phyloP scores from a whole-genome alignment of 2,329 filamentous ascomycete species.

The Claviceps humidiphila region DNA sequence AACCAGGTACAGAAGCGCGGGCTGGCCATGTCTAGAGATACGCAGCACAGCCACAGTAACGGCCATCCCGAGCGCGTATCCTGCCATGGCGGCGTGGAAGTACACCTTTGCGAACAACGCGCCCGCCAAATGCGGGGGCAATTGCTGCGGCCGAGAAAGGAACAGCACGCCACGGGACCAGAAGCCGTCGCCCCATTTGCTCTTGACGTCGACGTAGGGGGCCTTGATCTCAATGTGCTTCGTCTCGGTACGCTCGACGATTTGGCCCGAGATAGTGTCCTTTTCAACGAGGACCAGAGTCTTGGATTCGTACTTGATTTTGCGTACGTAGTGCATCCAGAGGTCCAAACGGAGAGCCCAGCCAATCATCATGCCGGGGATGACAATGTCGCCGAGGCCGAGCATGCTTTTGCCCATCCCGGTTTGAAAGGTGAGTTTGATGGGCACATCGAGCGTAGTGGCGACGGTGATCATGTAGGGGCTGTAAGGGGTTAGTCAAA shows the following conservation, averaged over 20 bases:
- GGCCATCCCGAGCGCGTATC: constrained; percentile 69
- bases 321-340: constrained; percentile 65
- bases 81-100: constrained; percentile 63
- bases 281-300: constrained; percentile 21
- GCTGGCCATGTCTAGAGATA: constrained; percentile 69
- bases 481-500: constrained; percentile 19
- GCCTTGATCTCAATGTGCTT: constrained; percentile 37
- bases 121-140: constrained; percentile 22
- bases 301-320: constrained; percentile 36
- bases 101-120: constrained; percentile 67
- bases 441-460: constrained; percentile 77
- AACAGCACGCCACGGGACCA: constrained; percentile 44
- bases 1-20: constrained; percentile 83
- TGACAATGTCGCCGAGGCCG: constrained; percentile 83
- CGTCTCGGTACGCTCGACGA: constrained; percentile 22
- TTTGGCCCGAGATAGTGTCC: constrained; percentile 19
- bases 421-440: constrained; percentile 68
- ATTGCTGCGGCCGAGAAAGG: constrained; percentile 10
- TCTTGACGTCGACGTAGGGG: constrained; percentile 45
- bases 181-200: constrained; percentile 71
- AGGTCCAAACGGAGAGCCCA: constrained; percentile 86
- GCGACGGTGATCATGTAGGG: constrained; percentile 82
- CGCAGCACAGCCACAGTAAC: constrained; percentile 65
- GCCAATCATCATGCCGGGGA: constrained; percentile 82
- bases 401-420: constrained; percentile 68